These are phyloP conservation scores for Raddia guianensis DNA, from an alignment of 176 grass and related monocot species.

Conservation along the genomic window DNA sequence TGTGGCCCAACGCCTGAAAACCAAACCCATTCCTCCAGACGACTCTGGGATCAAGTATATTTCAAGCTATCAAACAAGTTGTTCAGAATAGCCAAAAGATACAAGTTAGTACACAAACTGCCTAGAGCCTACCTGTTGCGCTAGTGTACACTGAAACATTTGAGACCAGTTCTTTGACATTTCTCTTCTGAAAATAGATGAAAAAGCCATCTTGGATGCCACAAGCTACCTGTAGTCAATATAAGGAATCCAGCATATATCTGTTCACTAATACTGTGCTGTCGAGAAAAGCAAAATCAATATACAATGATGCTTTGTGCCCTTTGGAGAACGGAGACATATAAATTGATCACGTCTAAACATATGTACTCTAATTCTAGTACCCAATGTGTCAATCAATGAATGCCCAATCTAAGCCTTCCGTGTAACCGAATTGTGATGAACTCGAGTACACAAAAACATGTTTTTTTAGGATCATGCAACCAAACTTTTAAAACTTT, in stretches of 20 bases:
- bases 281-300: neutral
- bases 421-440: neutral
- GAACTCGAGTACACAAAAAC: neutral
- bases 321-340: neutral
- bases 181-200: slow-evolving; percentile 64
- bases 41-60: slow-evolving; percentile 50
- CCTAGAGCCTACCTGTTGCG: slow-evolving; percentile 38
- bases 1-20: slow-evolving; percentile 85
- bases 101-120: neutral
- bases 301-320: neutral
- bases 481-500: no score
- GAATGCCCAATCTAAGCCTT: neutral
- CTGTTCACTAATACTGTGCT: neutral
- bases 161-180: slow-evolving; percentile 71
- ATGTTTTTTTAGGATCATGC: no score
- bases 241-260: slow-evolving; percentile 6
- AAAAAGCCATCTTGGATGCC: slow-evolving; percentile 41
- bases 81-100: slow-evolving; percentile 18
- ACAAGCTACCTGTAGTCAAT: slow-evolving; percentile 29
- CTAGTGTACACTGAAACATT: slow-evolving; percentile 61
- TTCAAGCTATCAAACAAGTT: neutral
- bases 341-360: neutral
- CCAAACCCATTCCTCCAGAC: slow-evolving; percentile 63
- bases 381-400: neutral
- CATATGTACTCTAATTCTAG: neutral